Conservation (phyloP, 2,329 filamentous ascomycete genomes). For the Apiospora saccharicola region DNA sequence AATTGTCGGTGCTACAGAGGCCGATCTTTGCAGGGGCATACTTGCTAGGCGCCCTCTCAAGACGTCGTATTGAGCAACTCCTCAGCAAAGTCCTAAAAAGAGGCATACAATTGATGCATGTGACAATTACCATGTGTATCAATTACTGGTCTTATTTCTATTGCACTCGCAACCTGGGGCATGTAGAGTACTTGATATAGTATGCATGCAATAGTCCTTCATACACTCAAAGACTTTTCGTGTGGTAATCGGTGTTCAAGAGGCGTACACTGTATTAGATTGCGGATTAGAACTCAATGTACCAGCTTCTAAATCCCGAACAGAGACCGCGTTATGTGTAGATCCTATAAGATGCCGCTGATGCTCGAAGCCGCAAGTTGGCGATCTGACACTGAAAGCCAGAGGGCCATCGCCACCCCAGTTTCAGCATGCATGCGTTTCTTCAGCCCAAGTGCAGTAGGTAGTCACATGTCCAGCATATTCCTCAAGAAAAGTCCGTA, state of each 20-base stretch:
- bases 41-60: slow-evolving; percentile 3
- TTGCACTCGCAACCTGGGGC: neutral
- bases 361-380: neutral
- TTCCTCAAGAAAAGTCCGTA: neutral
- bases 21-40: slow-evolving; percentile 2
- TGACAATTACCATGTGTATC: neutral
- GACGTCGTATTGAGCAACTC: neutral
- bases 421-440: neutral
- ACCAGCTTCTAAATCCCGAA: neutral
- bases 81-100: neutral
- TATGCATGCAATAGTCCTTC: too few species aligned
- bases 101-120: neutral
- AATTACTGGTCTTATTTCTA: neutral
- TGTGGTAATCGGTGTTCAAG: too few species aligned
- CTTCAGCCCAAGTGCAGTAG: neutral
- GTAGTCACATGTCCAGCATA: neutral
- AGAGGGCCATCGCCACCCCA: neutral
- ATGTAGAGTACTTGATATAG: too few species aligned
- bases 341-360: neutral
- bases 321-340: neutral
- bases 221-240: too few species aligned
- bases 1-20: neutral
- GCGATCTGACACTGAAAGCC: neutral
- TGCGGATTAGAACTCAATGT: neutral
- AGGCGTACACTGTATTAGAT: neutral